Evolutionary conservation across 768 basidiomycete species (phyloP), one percentile per base, ranked within the genome.

Genomic region (Favolaschia claudopus): DNA sequence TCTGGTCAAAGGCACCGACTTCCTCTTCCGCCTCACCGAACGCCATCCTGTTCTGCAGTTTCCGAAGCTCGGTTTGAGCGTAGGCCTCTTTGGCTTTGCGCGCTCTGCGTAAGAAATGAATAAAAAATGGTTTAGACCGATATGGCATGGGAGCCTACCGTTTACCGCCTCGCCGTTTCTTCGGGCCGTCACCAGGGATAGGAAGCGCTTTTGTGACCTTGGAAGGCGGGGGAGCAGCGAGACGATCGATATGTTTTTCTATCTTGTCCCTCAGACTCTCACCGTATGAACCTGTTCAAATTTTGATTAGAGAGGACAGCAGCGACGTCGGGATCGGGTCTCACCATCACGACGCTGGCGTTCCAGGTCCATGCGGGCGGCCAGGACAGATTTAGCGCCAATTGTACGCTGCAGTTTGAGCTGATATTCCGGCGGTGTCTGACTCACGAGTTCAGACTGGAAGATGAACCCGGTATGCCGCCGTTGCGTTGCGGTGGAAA

Each of bases 41-140:
- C 53, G 81, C 87, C 91, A 99, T 92, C 43, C 97, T 87, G 73
- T 99, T 99, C 77, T 99, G 96, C 62, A 97, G 80, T 76, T 99
- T 99, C 62, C 95, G 89, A 40, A 99, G 80, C 72, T 99, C 97
- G 2, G 97, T 99, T 75, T 95, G 92, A 5, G 95, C 95, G 69
- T 96, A 96, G 1, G 95, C 95, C 75, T 99, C 97, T 71, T 99
- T 99, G n/a, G 95, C 92, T 72, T 98, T 96, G 42, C 97, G 88
- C 1, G 96, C 97, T 8, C 96, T 97, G 63, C 7, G 50, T 14
- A 28, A 25, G 34, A 38, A 38, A 62, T 19, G 7, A 52, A 45
- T 15, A 31, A 53, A 50, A 45, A 31, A 31, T 58, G 43, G 17
- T 31, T 19, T 19, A 42, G 19, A 24, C 7, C 13, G 12, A 34